These are phyloP conservation scores for Ceratocystis papillata DNA, from an alignment of 2,329 filamentous ascomycete species.

Conservation along the genomic window DNA sequence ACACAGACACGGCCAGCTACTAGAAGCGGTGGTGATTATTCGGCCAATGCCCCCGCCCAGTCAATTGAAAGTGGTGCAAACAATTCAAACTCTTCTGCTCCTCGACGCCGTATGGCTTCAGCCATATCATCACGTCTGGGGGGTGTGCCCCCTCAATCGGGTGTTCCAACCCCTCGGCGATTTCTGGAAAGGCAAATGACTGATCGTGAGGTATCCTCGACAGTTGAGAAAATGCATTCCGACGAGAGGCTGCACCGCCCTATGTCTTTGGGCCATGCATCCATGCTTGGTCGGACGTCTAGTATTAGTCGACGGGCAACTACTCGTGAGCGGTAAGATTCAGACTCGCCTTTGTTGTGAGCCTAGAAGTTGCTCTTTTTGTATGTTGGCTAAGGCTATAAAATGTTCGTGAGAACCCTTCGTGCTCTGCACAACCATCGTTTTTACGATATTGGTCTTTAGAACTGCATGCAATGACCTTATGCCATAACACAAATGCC, in stretches of 20 bases:
- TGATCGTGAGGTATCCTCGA: conserved; percentile 21
- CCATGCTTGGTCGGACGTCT: conserved; percentile 36
- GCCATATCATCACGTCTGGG: conserved; percentile 40
- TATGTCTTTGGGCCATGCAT: conserved; percentile 36
- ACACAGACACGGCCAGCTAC: conserved; percentile 31
- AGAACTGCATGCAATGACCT: too few relatives aligned
- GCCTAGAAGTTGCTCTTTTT: not conserved
- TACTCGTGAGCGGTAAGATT: conserved; percentile 25
- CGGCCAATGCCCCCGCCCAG: conserved; percentile 23
- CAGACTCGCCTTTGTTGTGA: conserved; percentile 30
- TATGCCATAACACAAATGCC: too few relatives aligned
- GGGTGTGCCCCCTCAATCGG: conserved; percentile 25
- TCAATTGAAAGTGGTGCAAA: conserved; percentile 27
- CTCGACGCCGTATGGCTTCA: conserved; percentile 43
- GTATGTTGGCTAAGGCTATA: too few relatives aligned
- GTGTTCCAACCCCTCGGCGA: conserved; percentile 19
- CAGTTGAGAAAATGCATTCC: conserved; percentile 31
- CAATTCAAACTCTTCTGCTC: conserved; percentile 35
- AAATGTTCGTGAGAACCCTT: not conserved
- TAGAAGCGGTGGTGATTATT: conserved; percentile 33
- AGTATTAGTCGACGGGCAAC: conserved; percentile 37
- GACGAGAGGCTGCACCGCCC: conserved; percentile 39
- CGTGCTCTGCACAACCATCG: not conserved
- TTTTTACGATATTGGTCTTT: not conserved
- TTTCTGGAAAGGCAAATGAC: conserved; percentile 23